These are phyloP conservation scores for Cercospora canescens DNA, from an alignment of 2,329 filamentous ascomycete genomes.

Conservation along the genomic window DNA sequence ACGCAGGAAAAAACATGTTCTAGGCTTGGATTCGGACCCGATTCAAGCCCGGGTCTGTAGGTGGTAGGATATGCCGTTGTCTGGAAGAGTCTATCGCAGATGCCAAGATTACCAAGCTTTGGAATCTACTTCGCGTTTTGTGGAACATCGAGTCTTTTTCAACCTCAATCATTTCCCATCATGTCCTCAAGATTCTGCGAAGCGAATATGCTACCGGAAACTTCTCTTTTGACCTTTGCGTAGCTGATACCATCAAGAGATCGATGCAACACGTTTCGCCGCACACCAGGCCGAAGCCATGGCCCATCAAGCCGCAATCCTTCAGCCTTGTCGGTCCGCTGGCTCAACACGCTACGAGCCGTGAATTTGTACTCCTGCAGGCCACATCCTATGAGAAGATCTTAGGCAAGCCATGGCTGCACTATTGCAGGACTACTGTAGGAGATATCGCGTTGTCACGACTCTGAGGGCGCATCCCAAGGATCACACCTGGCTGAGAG, in stretches of 20 bases:
- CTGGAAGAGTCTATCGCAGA: background rate
- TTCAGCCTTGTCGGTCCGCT: background rate
- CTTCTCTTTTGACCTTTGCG: background rate
- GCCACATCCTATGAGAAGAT: background rate
- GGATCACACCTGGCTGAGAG: background rate
- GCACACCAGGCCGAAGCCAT: too few relatives aligned
- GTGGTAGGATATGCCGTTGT: background rate
- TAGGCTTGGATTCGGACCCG: too few relatives aligned
- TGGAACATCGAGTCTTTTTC: background rate
- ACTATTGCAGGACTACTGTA: background rate
- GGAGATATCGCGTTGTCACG: background rate
- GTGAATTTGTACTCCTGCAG: background rate
- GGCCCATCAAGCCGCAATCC: background rate
- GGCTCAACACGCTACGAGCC: background rate
- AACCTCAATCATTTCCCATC: background rate
- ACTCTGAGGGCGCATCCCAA: background rate
- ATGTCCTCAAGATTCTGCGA: too few relatives aligned
- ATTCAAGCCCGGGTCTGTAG: background rate
- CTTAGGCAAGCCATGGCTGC: background rate
- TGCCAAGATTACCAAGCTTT: background rate
- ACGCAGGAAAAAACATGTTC: too few relatives aligned
- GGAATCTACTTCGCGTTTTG: background rate
- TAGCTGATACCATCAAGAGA: background rate
- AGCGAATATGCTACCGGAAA: background rate
- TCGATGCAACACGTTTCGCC: too few relatives aligned